phyloP scores from a whole-genome alignment of 768 basidiomycete species.

The Rubroboletus satanas region DNA sequence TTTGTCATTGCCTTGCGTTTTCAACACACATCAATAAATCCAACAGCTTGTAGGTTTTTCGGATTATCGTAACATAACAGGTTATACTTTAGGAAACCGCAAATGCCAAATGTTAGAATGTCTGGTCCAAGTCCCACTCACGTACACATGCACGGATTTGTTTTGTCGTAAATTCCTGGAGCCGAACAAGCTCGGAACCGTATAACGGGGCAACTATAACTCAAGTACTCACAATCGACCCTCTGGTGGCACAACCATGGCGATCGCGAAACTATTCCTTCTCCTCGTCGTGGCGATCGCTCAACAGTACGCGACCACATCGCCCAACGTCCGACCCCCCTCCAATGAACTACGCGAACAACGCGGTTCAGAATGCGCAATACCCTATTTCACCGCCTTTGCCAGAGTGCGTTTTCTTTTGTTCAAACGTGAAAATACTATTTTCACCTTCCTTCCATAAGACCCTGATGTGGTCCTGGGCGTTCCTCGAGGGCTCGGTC shows the following conservation, averaged over 20 bases:
- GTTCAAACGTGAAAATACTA: not conserved
- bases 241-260: not conserved
- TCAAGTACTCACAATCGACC: not conserved
- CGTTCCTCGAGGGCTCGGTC: slow-evolving; percentile 6
- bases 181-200: too few species aligned
- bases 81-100: too few species aligned
- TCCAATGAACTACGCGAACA: slow-evolving; percentile 11
- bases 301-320: slow-evolving; percentile 1
- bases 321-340: slow-evolving; percentile 17
- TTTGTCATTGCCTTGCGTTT: not conserved
- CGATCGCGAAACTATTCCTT: slow-evolving; percentile 7
- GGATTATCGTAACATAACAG: too few species aligned
- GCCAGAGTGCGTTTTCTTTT: not conserved
- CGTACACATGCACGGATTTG: too few species aligned
- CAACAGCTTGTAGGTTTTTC: too few species aligned
- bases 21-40: not conserved
- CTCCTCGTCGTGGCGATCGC: not conserved
- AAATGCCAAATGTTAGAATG: too few species aligned
- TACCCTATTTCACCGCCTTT: not conserved
- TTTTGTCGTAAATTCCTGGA: too few species aligned
- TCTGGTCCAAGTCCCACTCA: too few species aligned
- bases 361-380: not conserved
- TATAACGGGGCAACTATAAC: too few species aligned
- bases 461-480: slow-evolving; percentile 1
- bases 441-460: not conserved